These are phyloP conservation scores for Acephala macrosclerotiorum DNA, from an alignment of 2,329 filamentous ascomycete species.

Conservation along the genomic window DNA sequence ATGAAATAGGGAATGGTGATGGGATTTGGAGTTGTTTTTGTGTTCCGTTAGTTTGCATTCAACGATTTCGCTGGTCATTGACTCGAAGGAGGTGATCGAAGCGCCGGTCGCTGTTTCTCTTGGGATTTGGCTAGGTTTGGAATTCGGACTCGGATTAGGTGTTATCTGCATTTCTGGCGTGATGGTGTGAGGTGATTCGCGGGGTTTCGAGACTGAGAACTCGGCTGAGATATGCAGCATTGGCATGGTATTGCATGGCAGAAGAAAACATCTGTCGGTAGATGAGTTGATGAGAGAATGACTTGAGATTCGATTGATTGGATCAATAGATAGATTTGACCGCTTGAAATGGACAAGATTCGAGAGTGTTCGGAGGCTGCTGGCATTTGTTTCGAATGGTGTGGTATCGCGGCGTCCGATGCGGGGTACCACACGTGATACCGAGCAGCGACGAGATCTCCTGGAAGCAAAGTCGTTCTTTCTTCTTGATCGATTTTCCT, in stretches of 20 bases:
- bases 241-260: not conserved
- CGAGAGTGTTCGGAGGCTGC: not conserved
- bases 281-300: not conserved
- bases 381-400: not conserved
- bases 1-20: not conserved
- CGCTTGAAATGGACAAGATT: not conserved
- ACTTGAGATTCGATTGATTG: not conserved
- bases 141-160: not conserved
- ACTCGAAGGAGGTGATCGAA: not conserved
- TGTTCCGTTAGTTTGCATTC: not conserved
- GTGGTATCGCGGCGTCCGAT: no score
- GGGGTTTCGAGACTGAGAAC: not conserved
- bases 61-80: not conserved
- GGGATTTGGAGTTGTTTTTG: not conserved
- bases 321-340: not conserved
- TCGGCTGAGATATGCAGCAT: slow-evolving; percentile 5
- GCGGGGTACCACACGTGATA: no score
- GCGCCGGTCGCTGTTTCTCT: not conserved
- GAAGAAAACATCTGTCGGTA: not conserved
- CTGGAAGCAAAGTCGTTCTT: no score
- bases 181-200: slow-evolving; percentile 1
- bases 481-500: no score
- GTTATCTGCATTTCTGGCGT: slow-evolving; percentile 4
- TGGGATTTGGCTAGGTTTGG: not conserved
- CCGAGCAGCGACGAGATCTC: no score